Percentiles rank a stretch among this genome's conserved stretches.
phyloP scores from a whole-genome alignment of 768 basidiomycete genomes.

The Auriscalpium vulgare region DNA sequence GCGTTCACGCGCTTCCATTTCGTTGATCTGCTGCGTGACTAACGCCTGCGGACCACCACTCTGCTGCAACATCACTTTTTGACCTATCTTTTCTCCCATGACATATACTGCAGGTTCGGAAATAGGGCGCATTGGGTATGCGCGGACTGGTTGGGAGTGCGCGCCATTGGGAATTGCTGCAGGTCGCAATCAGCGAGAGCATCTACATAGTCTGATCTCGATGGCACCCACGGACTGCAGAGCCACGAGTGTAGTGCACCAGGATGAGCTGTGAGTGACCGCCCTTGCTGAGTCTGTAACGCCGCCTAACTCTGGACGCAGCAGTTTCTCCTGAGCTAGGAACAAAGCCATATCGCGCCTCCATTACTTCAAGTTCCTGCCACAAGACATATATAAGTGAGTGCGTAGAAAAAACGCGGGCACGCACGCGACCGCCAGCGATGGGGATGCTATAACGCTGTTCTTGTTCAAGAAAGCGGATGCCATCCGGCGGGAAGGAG shows the following conservation, averaged over 20 bases:
- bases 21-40: constrained; percentile 64
- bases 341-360: constrained; percentile 71
- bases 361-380: constrained; percentile 72
- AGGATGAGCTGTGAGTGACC: constrained; percentile 68
- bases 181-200: not conserved
- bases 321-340: constrained; percentile 51
- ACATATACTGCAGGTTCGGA: constrained; percentile 66
- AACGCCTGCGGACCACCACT: constrained; percentile 44
- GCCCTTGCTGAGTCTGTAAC: constrained; percentile 66
- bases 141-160: constrained; percentile 53
- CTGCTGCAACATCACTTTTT: constrained; percentile 38
- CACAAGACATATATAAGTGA: constrained; percentile 4
- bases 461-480: constrained; percentile 71
- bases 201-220: not conserved
- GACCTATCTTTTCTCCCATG: constrained; percentile 63
- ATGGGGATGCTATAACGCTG: constrained; percentile 47
- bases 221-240: constrained; percentile 44
- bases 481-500: constrained; percentile 67
- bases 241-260: constrained; percentile 69
- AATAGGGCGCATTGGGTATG: constrained; percentile 60
- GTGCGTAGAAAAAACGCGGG: not conserved
- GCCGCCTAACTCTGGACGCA: constrained; percentile 63
- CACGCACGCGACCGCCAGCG: constrained; percentile 45
- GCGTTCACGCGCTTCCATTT: constrained; percentile 66
- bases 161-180: constrained; percentile 54